phyloP scores from a whole-genome alignment of 805 yeast genomes.

The Yamadazyma philogaea region DNA sequence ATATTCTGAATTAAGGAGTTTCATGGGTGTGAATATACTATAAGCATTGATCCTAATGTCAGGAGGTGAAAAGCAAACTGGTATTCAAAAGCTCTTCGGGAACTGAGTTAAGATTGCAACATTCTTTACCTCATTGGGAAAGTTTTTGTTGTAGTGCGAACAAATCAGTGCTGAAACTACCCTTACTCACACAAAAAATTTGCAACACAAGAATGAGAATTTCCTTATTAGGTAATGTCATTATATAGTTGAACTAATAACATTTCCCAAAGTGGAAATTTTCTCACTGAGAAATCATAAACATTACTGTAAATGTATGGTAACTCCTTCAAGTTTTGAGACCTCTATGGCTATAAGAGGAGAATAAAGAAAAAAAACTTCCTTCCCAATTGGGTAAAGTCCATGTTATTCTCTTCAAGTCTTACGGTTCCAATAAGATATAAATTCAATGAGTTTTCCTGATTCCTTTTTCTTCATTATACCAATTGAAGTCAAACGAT shows the following conservation, averaged over 20 bases:
- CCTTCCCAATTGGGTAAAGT: slow-evolving; percentile 11
- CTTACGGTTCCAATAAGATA: neutral
- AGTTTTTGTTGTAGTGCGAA: neutral
- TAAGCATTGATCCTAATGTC: too few relatives aligned
- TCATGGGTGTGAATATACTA: too few relatives aligned
- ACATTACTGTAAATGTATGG: slow-evolving; percentile 7
- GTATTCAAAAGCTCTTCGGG: too few relatives aligned
- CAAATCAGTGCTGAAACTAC: neutral
- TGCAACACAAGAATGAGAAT: slow-evolving; percentile 9
- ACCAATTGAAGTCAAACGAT: slow-evolving; percentile 2
- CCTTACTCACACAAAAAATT: neutral
- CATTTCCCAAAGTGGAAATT: slow-evolving; percentile 23
- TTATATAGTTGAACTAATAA: slow-evolving; percentile 10
- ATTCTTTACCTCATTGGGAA: neutral
- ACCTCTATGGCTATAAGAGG: slow-evolving; percentile 6
- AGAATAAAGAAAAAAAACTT: neutral
- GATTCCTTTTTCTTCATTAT: slow-evolving; percentile 3
- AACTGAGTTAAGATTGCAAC: slow-evolving; percentile 5
- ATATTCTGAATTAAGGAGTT: too few relatives aligned
- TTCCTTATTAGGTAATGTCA: slow-evolving; percentile 20
- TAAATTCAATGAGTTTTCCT: slow-evolving; percentile 2
- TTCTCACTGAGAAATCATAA: slow-evolving; percentile 9
- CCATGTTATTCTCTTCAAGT: neutral
- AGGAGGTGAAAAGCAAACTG: too few relatives aligned
- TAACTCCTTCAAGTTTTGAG: neutral